phyloP scores from a whole-genome alignment of 768 basidiomycete genomes.

The Gelatoporia subvermispora region DNA sequence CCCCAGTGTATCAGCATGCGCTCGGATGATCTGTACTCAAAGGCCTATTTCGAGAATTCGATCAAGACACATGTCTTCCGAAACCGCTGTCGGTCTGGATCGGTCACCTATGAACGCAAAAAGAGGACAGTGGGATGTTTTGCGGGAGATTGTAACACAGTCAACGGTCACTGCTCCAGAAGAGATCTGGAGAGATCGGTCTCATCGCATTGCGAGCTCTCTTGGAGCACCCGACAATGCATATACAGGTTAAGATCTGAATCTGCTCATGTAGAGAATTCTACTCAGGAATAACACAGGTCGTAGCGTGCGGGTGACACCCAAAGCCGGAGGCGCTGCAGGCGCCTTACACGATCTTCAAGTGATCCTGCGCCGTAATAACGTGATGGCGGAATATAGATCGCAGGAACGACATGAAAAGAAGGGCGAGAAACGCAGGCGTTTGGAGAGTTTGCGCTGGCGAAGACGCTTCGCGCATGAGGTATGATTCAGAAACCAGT shows the following conservation, averaged over 20 bases:
- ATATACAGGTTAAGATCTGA: slow-evolving; percentile 46
- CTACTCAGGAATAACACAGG: slow-evolving; percentile 35
- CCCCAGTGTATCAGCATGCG: too few species aligned
- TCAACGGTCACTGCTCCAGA: slow-evolving; percentile 29
- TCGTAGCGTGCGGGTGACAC: slow-evolving; percentile 48
- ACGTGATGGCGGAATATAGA: slow-evolving; percentile 45
- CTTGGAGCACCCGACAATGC: slow-evolving; percentile 40
- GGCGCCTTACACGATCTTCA: neutral
- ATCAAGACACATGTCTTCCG: too few species aligned
- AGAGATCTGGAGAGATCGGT: slow-evolving; percentile 16
- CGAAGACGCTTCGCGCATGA: slow-evolving; percentile 74
- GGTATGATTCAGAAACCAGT: slow-evolving; percentile 37
- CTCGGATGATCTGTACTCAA: too few species aligned
- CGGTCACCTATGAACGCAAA: too few species aligned
- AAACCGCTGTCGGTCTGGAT: too few species aligned
- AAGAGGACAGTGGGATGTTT: too few species aligned
- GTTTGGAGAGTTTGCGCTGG: slow-evolving; percentile 74
- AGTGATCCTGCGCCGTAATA: slow-evolving; percentile 49
- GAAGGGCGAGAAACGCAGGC: slow-evolving; percentile 72
- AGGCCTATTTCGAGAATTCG: too few species aligned
- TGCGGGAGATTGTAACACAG: too few species aligned
- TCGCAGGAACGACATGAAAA: slow-evolving; percentile 69
- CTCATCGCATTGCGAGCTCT: slow-evolving; percentile 1
- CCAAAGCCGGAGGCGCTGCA: too few species aligned
- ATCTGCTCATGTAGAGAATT: too few species aligned